Conservation (phyloP, 129 eudicot species). For the Kitagawia praeruptora region DNA sequence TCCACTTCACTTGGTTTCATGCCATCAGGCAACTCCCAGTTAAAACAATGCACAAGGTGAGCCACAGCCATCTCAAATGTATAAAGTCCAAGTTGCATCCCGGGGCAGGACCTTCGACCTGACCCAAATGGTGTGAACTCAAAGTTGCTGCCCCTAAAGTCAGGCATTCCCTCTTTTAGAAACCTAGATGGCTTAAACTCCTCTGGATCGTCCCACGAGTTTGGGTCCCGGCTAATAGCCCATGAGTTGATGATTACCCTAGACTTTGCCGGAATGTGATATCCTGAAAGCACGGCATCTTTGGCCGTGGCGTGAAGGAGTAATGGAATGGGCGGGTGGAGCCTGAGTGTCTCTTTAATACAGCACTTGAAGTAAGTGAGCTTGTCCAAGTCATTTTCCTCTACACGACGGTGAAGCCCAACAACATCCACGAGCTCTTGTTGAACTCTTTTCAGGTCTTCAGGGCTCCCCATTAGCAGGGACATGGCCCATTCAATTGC, state of each 20-base stretch:
- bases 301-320: conserved; percentile 69
- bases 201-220: conserved; percentile 59
- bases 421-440: conserved; percentile 60
- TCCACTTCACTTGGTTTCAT: conserved; percentile 72
- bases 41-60: conserved; percentile 58
- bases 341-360: conserved; percentile 63
- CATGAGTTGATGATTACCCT: conserved; percentile 64
- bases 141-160: conserved; percentile 58
- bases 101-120: conserved; percentile 86
- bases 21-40: conserved; percentile 80
- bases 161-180: conserved; percentile 46
- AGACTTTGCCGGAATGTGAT: conserved; percentile 52
- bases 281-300: conserved; percentile 51
- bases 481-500: conserved; percentile 83
- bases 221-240: conserved; percentile 62
- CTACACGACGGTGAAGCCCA: conserved; percentile 54
- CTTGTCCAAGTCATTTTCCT: conserved; percentile 63
- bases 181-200: conserved; percentile 54
- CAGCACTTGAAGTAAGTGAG: conserved; percentile 56
- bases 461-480: conserved; percentile 57
- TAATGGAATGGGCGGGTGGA: conserved; percentile 87
- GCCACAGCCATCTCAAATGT: conserved; percentile 71
- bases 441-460: conserved; percentile 53
- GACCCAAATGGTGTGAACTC: conserved; percentile 83
- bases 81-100: conserved; percentile 73